Percentiles rank a stretch among this genome's conserved stretches.
Evolutionary conservation across 2,329 filamentous ascomycete species (phyloP).

Genomic region (Ophiostoma piceae): DNA sequence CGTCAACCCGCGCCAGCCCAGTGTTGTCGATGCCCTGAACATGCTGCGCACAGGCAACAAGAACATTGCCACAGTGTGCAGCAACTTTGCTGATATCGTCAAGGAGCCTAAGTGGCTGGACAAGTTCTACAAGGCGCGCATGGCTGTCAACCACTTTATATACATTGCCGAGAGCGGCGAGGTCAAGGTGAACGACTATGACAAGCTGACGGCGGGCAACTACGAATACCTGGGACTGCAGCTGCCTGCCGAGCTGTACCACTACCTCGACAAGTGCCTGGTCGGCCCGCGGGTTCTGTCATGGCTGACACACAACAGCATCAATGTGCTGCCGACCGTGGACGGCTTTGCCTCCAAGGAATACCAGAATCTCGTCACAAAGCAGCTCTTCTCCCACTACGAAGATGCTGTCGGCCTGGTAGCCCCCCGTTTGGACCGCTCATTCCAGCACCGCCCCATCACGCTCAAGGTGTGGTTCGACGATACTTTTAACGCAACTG

Average conservation of each 20-base stretch:
- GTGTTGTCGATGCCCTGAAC: constrained; percentile 70
- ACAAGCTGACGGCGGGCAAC: constrained; percentile 72
- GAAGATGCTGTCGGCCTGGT: constrained; percentile 73
- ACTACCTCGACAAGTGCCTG: constrained; percentile 79
- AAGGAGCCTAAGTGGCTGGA: constrained; percentile 73
- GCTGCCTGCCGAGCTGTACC: constrained; percentile 81
- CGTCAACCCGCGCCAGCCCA: constrained; percentile 52
- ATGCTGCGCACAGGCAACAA: constrained; percentile 67
- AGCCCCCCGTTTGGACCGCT: constrained; percentile 73
- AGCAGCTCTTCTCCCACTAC: constrained; percentile 67
- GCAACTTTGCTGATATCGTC: constrained; percentile 73
- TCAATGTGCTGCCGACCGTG: constrained; percentile 74
- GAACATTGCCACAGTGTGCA: constrained; percentile 66
- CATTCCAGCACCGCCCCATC: constrained; percentile 74
- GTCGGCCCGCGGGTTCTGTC: constrained; percentile 74
- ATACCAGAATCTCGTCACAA: constrained; percentile 73
- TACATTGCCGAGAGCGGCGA: constrained; percentile 73
- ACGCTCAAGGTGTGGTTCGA: constrained; percentile 81
- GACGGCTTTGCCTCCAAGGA: constrained; percentile 75
- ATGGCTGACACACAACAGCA: constrained; percentile 74
- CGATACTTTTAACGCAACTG: constrained; percentile 58
- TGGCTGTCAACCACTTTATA: constrained; percentile 83
- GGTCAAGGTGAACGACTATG: constrained; percentile 66
- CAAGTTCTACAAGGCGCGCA: constrained; percentile 77
- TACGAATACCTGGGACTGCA: constrained; percentile 88